These are phyloP conservation scores for Plantago major DNA, from an alignment of 257 asterid genomes.

Conservation along the genomic window DNA sequence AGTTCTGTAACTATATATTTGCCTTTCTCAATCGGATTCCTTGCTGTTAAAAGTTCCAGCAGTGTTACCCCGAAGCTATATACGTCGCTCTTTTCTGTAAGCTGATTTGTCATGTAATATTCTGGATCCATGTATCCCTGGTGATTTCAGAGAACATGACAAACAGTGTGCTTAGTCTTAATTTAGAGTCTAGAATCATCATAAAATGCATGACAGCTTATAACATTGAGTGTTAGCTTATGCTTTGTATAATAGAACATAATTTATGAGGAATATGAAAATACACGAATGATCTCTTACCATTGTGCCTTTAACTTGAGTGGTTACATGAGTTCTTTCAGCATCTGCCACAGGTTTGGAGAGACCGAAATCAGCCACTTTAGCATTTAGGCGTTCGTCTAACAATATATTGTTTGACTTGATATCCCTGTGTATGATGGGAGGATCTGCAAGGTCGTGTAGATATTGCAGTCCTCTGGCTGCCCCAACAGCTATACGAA, in stretches of 20 bases:
- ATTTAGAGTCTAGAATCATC: background rate
- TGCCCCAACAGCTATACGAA: conserved; percentile 74
- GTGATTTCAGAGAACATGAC: conserved; percentile 8
- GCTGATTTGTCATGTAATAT: conserved; percentile 81
- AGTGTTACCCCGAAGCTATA: conserved; percentile 78
- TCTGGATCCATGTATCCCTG: conserved; percentile 98
- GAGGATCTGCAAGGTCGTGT: conserved; percentile 86
- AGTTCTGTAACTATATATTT: conserved; percentile 71
- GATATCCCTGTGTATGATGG: conserved; percentile 89
- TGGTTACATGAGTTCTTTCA: conserved; percentile 68
- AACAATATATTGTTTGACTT: conserved; percentile 75
- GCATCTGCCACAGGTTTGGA: conserved; percentile 63
- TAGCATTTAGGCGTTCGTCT: conserved; percentile 72
- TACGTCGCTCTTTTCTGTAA: conserved; percentile 90
- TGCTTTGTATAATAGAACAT: no score
- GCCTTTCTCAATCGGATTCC: conserved; percentile 71
- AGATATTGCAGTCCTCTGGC: conserved; percentile 84
- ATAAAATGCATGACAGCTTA: background rate
- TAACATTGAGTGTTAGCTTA: no score
- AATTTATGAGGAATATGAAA: no score
- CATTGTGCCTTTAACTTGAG: conserved; percentile 99
- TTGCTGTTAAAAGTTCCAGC: conserved; percentile 61
- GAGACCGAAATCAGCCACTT: conserved; percentile 95
- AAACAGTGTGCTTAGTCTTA: background rate
- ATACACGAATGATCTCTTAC: conserved; percentile 28